Percentiles rank a stretch among this genome's conserved stretches.
Conservation (phyloP, 495 filamentous ascomycete species). For the Pyronema domesticum region DNA sequence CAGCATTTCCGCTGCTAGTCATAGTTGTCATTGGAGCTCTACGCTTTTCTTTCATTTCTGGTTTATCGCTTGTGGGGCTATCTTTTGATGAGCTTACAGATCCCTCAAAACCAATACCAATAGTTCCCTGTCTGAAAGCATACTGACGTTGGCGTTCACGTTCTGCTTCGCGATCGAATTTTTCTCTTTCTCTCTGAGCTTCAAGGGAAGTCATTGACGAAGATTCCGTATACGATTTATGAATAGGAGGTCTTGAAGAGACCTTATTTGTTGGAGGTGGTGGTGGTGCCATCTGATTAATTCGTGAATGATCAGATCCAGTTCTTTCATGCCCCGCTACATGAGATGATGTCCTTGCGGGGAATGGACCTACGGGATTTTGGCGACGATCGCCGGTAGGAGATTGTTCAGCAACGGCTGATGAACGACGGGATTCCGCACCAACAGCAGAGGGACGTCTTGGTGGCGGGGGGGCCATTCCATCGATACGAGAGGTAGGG, state of each 20-base stretch:
- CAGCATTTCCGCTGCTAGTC: conserved; percentile 4
- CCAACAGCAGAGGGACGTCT: background rate
- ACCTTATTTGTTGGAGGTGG: background rate
- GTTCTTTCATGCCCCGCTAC: background rate
- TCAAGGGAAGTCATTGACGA: conserved; percentile 2
- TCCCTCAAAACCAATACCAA: conserved; percentile 19
- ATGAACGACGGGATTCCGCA: background rate
- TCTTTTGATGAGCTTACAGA: background rate
- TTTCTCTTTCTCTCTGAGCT: conserved; percentile 5
- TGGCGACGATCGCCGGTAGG: background rate
- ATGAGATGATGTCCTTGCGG: conserved; percentile 1
- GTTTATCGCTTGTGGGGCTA: conserved; percentile 1
- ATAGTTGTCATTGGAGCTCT: conserved; percentile 15
- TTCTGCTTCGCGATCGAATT: conserved; percentile 5
- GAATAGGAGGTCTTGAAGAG: background rate
- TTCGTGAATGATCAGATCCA: background rate
- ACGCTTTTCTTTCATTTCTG: conserved; percentile 19
- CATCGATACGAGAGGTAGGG: conserved; percentile 1
- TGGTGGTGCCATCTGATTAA: background rate
- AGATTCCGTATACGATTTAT: conserved; percentile 10
- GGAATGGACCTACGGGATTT: background rate
- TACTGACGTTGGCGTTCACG: conserved; percentile 7
- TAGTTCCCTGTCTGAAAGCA: conserved; percentile 13
- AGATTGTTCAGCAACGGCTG: background rate
- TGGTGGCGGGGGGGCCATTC: background rate